These are phyloP conservation scores for Wickerhamomyces strasburgensis DNA, from an alignment of 805 yeast species.

Conservation along the genomic window DNA sequence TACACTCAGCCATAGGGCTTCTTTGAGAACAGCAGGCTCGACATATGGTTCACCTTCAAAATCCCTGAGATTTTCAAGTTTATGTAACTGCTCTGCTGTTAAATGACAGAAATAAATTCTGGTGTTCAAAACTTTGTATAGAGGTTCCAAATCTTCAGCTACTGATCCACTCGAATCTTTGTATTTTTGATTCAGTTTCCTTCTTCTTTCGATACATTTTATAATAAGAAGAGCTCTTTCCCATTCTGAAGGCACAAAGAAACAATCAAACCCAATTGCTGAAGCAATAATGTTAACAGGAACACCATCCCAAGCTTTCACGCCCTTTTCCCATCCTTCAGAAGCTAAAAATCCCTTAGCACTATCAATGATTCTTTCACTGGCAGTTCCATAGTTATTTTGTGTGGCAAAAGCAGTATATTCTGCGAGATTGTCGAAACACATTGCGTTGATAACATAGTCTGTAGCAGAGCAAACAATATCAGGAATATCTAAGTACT, in stretches of 20 bases:
- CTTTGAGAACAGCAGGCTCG: constrained; percentile 34
- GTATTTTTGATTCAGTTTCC: constrained; percentile 1
- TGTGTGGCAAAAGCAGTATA: constrained; percentile 38
- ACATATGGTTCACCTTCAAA: constrained; percentile 34
- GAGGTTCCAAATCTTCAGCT: constrained; percentile 14
- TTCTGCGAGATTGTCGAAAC: constrained; percentile 32
- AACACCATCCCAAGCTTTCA: constrained; percentile 41
- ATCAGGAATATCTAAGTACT: constrained; percentile 41
- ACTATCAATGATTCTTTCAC: constrained; percentile 40
- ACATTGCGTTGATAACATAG: constrained; percentile 30
- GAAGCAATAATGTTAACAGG: constrained; percentile 38
- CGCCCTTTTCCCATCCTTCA: constrained; percentile 46
- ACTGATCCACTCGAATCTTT: constrained; percentile 5
- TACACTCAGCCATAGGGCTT: constrained; percentile 47
- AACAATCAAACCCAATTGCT: constrained; percentile 44
- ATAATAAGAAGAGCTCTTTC: constrained; percentile 46
- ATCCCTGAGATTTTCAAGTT: constrained; percentile 36
- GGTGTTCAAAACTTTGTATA: constrained; percentile 34
- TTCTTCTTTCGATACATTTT: constrained; percentile 35
- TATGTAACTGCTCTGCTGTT: constrained; percentile 42
- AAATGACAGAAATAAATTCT: constrained; percentile 45
- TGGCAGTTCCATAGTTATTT: constrained; percentile 42
- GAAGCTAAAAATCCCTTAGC: constrained; percentile 41
- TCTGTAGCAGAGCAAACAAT: constrained; percentile 41
- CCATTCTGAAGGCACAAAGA: constrained; percentile 53